Base-by-base conservation (phyloP, 345 rosid genomes). In the Salix purpurea region DNA sequence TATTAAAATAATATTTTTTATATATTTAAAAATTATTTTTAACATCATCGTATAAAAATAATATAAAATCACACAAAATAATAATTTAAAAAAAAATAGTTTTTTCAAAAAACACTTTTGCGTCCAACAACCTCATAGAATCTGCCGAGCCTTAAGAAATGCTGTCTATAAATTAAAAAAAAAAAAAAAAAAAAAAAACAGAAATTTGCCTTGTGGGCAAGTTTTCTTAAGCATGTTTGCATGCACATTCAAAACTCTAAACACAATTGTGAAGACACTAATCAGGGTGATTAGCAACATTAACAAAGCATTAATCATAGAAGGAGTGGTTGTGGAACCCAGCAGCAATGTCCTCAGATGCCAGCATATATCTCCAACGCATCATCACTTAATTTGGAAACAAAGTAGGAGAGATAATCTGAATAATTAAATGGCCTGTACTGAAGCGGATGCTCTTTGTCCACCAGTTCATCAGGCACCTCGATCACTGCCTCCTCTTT, bases 381-480 rank as follows among this genome's bases (percentile, higher is more conserved):
- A 76, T 87, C 88, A 37, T 83, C 88, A 5, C 69, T 76, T 30
- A 78, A 61, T 77, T 74, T 85, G 73, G 85, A 70, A 28, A 82
- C 77, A 24, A 65, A 86, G 81, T 78, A 82, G 24, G 88, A 76
- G 71, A 85, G 48, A 67, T 69, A 89, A 56, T 87, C 88, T 2
- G 85, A 69, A 28, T 75, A 87, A 74, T 75, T 77, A 80, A 89
- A 87, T 0, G 89, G 89, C 11, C 80, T 78, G 75, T 85, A 87
- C 18, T 83, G 75, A 23, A 85, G 87, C 15, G 90, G 90, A 78
- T 89, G 90, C 15, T 87, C 85, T 7, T 73, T 61, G 72, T 89
- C 89, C 2, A 87, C 84, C 16, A 89, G 82, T 61, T 87, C 73
- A 1, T 39, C 2, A 0, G 89, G 87, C 56, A 74, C 89, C 74